phyloP scores from a whole-genome alignment of 805 yeast genomes.

The Candida taoyuanica region DNA sequence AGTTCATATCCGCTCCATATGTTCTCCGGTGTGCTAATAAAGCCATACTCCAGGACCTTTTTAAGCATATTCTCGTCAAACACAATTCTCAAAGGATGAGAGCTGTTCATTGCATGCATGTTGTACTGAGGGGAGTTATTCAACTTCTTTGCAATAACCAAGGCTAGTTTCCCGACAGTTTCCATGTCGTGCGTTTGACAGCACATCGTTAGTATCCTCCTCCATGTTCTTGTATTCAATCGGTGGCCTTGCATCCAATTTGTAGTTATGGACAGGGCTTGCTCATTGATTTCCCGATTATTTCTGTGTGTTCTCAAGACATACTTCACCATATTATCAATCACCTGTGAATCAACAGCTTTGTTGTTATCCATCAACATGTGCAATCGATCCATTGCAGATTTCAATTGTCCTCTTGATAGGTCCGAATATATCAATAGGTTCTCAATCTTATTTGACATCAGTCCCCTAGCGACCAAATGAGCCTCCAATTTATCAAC shows the following conservation, averaged over 20 bases:
- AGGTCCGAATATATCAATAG: constrained; percentile 17
- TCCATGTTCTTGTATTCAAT: neutral
- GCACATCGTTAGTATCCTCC: neutral
- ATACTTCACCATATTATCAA: constrained; percentile 11
- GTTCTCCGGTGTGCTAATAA: constrained; percentile 14
- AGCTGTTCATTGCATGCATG: constrained; percentile 9
- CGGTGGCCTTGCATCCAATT: constrained; percentile 8
- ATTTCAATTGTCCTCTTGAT: constrained; percentile 4
- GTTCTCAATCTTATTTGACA: constrained; percentile 11
- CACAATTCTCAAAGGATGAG: constrained; percentile 20
- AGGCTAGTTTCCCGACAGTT: neutral
- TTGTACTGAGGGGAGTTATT: neutral
- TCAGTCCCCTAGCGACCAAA: constrained; percentile 6
- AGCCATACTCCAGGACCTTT: constrained; percentile 20
- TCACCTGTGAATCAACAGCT: constrained; percentile 1
- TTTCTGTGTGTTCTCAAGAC: constrained; percentile 2
- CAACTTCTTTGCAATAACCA: neutral
- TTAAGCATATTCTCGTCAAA: constrained; percentile 16
- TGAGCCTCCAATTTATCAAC: constrained; percentile 12
- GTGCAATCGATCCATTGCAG: constrained; percentile 11
- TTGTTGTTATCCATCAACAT: constrained; percentile 1
- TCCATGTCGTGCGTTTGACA: neutral
- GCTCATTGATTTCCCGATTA: neutral
- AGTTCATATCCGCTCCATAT: constrained; percentile 25
- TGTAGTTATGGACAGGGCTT: constrained; percentile 1